Conservation (phyloP, 257 asterid genomes). For the Echites panduratus region DNA sequence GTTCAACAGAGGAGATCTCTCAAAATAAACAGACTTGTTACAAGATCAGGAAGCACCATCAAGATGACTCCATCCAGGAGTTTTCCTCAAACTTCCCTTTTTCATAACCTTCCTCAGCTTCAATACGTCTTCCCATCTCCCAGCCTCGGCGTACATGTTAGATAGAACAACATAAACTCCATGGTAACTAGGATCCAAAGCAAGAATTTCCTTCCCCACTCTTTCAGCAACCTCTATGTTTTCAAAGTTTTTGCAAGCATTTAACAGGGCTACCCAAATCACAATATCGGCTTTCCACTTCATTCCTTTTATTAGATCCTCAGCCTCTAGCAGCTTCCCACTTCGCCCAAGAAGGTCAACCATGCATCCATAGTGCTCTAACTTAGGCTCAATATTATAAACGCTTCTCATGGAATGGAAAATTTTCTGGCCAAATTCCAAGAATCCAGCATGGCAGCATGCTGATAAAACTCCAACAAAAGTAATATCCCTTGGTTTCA, state of each 20-base stretch:
- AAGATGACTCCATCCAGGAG: constrained; percentile 68
- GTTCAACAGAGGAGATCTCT: not conserved
- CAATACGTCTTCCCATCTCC: constrained; percentile 76
- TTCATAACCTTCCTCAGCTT: constrained; percentile 58
- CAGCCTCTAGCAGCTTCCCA: constrained; percentile 70
- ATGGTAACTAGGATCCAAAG: constrained; percentile 61
- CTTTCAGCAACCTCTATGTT: constrained; percentile 73
- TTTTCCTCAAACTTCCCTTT: constrained; percentile 53
- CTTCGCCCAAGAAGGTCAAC: constrained; percentile 76
- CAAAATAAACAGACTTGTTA: not conserved
- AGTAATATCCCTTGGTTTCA: constrained; percentile 56
- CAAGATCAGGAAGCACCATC: constrained; percentile 27
- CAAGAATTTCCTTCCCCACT: constrained; percentile 53
- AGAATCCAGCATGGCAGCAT: constrained; percentile 72
- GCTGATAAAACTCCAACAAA: constrained; percentile 77
- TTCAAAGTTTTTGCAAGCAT: constrained; percentile 57
- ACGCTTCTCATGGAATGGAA: constrained; percentile 49
- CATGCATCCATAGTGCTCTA: constrained; percentile 84
- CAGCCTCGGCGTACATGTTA: constrained; percentile 82
- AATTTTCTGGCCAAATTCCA: constrained; percentile 49
- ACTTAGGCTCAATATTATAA: constrained; percentile 55
- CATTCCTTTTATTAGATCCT: constrained; percentile 63
- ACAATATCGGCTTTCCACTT: constrained; percentile 65
- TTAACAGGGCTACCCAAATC: constrained; percentile 80
- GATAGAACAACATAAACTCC: constrained; percentile 73